Evolutionary conservation across 2,329 filamentous ascomycete genomes (phyloP), one percentile per base, ranked within the genome.

Genomic region (Cercospora beticola): DNA sequence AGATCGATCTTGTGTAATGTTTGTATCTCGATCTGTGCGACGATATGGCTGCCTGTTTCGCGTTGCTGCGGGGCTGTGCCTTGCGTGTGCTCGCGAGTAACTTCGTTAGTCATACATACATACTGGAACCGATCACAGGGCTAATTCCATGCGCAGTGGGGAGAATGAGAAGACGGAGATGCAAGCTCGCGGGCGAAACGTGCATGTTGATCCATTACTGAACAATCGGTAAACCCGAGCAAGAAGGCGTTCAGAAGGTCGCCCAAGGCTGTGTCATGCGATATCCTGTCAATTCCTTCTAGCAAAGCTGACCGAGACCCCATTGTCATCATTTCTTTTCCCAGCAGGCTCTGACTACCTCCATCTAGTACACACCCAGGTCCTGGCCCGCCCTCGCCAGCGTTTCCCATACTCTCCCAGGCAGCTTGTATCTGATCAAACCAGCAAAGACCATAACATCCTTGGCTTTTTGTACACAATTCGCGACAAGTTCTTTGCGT

Each of bases 371-470:
- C 30, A 73, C 78, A 14, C 80, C 81, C 66, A 81, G 73, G 76
- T 93, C 91, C 56, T 90, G 89, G 61, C 91, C 92, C 49, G 92
- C 93, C 77, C 90, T 88, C 60, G 93, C 94, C 76, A 98, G 83
- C 71, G 91, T 92, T 83, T 97, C 94, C 81, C 96, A 94, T 65
- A 98, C 86, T 76, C 92, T 87, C 43, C 92, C 91, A 62, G 93
- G 92, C 82, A 98, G 87, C 76, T 95, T 89, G 82, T 97, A 98
- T 77, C 92, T 89, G 77, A 98, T 88, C 85, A 97, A 89, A 66
- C 93, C 94, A 16, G 93, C 94, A 83, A 97, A 98, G 14, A 95
- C 91, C 83, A 95, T 97, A 75, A 97, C 81, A 80, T 98, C 94
- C 79, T 93, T 89, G 46, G 92, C 93, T 83, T 92, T 92, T 79